A percentile compares a stretch with the other conserved stretches of the same genome.
These are phyloP conservation scores for Discostella stelligeroides DNA, from an alignment of 108 stramenopile genomes.

Conservation along the genomic window DNA sequence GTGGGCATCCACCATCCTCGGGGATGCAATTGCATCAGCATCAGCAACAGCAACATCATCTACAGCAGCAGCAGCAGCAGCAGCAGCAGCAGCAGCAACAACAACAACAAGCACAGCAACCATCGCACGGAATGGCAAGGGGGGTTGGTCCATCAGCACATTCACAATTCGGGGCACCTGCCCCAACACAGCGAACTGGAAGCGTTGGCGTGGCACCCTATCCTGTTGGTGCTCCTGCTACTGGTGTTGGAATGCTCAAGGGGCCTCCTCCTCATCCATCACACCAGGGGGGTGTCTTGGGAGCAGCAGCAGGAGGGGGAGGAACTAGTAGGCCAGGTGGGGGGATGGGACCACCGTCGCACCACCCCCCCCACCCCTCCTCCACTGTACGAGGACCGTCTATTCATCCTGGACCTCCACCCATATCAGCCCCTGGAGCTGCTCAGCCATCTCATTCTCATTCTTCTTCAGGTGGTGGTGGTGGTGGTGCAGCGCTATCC, in stretches of 20 bases:
- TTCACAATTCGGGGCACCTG: too few species aligned
- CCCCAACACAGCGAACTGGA: too few species aligned
- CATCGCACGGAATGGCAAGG: neutral
- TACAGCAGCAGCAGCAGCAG: slow-evolving; percentile 1
- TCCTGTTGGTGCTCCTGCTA: neutral
- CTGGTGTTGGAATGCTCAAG: neutral
- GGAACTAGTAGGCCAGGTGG: neutral
- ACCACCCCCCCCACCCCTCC: neutral
- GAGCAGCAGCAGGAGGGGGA: neutral
- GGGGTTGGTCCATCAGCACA: neutral
- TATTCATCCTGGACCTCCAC: too few species aligned
- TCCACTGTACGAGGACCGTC: neutral
- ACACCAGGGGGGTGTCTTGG: neutral
- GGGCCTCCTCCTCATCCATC: neutral
- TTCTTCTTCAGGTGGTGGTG: neutral
- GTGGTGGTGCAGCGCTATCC: neutral
- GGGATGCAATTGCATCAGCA: neutral
- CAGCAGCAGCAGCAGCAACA: neutral
- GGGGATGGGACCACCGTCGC: neutral
- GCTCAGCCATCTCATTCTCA: too few species aligned
- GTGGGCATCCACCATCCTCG: neutral
- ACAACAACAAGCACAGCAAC: neutral
- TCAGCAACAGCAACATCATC: neutral
- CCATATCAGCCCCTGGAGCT: too few species aligned
- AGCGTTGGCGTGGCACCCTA: neutral